Percentiles rank a stretch among this genome's conserved stretches.
These are phyloP conservation scores for Xerocomellus dryophilus DNA, from an alignment of 768 basidiomycete species.

Conservation along the genomic window DNA sequence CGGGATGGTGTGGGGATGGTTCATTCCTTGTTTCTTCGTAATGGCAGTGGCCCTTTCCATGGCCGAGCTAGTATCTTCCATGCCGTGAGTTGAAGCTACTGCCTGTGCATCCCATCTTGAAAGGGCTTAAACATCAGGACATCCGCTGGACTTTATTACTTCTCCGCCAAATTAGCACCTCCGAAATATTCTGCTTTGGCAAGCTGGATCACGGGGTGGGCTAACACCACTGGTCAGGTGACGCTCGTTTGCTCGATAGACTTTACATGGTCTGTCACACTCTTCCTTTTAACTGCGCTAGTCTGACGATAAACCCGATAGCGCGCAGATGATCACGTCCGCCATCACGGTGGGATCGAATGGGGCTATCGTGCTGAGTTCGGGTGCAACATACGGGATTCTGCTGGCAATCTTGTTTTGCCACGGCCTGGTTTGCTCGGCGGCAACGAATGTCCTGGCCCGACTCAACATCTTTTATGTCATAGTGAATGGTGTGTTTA, in stretches of 20 bases:
- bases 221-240: constrained; percentile 70
- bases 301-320: constrained; percentile 13
- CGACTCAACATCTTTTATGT: constrained; percentile 71
- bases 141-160: constrained; percentile 77
- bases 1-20: constrained; percentile 76
- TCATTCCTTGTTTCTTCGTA: constrained; percentile 68
- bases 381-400: constrained; percentile 67
- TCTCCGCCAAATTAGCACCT: constrained; percentile 71
- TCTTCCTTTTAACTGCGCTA: background rate
- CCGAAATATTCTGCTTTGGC: constrained; percentile 57
- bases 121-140: constrained; percentile 42
- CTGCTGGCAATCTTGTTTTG: constrained; percentile 58
- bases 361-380: constrained; percentile 47
- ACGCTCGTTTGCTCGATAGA: constrained; percentile 73
- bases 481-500: constrained; percentile 52
- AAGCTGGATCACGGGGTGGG: constrained; percentile 61
- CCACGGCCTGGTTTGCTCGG: constrained; percentile 71
- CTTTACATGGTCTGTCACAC: constrained; percentile 52
- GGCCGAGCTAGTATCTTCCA: constrained; percentile 69
- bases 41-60: constrained; percentile 66
- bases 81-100: constrained; percentile 54
- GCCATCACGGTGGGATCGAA: constrained; percentile 62
- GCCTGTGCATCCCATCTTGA: background rate
- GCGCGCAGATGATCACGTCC: constrained; percentile 76
- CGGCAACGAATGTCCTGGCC: constrained; percentile 62